Evolutionary conservation across 768 basidiomycete genomes (phyloP).

Genomic region (Pisolithus microcarpus): DNA sequence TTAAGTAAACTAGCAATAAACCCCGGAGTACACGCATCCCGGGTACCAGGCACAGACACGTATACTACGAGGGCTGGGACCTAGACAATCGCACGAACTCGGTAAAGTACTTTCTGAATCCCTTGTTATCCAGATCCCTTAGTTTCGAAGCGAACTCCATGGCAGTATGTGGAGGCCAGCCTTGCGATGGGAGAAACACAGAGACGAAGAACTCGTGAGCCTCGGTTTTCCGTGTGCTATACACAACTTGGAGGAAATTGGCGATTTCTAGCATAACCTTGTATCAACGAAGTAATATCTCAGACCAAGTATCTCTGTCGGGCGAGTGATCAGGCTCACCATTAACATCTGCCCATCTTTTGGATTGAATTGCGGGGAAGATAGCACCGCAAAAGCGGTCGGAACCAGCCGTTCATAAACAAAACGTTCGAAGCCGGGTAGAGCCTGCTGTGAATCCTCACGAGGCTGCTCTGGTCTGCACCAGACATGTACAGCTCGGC

Average conservation of each 20-base stretch:
- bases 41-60: not conserved
- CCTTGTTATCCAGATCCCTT: slow-evolving; percentile 64
- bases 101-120: slow-evolving; percentile 80
- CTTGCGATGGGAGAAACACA: slow-evolving; percentile 81
- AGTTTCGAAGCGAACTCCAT: slow-evolving; percentile 73
- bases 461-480: slow-evolving; percentile 41
- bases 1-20: too few relatives aligned
- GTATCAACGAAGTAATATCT: not conserved
- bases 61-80: slow-evolving; percentile 38
- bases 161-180: slow-evolving; percentile 75
- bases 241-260: slow-evolving; percentile 71
- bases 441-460: slow-evolving; percentile 32
- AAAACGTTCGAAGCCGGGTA: slow-evolving; percentile 91
- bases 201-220: slow-evolving; percentile 72
- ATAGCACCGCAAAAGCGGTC: slow-evolving; percentile 73
- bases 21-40: too few relatives aligned
- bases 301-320: not conserved
- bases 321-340: slow-evolving; percentile 39
- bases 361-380: slow-evolving; percentile 72
- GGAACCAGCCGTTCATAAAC: slow-evolving; percentile 84
- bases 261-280: slow-evolving; percentile 90
- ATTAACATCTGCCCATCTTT: slow-evolving; percentile 83
- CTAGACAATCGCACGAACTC: slow-evolving; percentile 76
- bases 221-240: slow-evolving; percentile 73
- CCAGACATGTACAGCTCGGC: slow-evolving; percentile 61